Evolutionary conservation across 306 rosid genomes (phyloP), one percentile per base, ranked within the genome.

Genomic region (Canavalia ensiformis): DNA sequence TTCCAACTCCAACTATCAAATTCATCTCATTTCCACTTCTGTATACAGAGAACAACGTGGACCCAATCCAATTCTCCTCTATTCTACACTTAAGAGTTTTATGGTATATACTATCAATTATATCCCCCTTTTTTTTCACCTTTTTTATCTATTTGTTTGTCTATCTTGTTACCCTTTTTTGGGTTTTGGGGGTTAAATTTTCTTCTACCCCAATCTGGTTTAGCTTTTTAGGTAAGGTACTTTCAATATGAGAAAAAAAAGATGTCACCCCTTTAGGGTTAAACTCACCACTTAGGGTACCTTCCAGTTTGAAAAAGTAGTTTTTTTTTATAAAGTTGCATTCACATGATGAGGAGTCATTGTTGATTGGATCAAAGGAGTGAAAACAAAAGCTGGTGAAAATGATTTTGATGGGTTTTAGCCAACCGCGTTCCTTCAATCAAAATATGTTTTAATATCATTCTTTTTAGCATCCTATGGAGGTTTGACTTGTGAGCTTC

Each of bases 331-430:
- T 71, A 60, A 70, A 70, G 79, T 77, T 62, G 47, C 52, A 65
- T 66, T 57, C 81, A 66, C 77, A 79, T 57, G 77, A 66, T 78
- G 50, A 78, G 47, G 68, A 78, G 76, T 41, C 64, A 8, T 71
- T 77, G 29, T 56, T 13, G 49, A 83, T 56, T 56, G 80, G 72
- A 75, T 68, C 57, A 68, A 68, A 75, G 52, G 54, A 44, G 30
- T 5, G 31, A 28, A 65, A n/a, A 66, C 1, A 7, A 55, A 58
- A 73, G 25, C 4, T 7, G 35, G 4, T 69, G 72, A 69, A 68
- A 69, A 76, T 62, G 70, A 70, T 82, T 76, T 51, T 77, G 79
- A 77, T 42, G 67, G 86, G 59, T 69, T 82, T 31, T 6, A 34
- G 29, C 55, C 81, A 57, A 68, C 77, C 72, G 2, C 73, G 28